These are phyloP conservation scores for Beauveria scarabaeidicola DNA, from an alignment of 2,329 filamentous ascomycete species.

Conservation along the genomic window DNA sequence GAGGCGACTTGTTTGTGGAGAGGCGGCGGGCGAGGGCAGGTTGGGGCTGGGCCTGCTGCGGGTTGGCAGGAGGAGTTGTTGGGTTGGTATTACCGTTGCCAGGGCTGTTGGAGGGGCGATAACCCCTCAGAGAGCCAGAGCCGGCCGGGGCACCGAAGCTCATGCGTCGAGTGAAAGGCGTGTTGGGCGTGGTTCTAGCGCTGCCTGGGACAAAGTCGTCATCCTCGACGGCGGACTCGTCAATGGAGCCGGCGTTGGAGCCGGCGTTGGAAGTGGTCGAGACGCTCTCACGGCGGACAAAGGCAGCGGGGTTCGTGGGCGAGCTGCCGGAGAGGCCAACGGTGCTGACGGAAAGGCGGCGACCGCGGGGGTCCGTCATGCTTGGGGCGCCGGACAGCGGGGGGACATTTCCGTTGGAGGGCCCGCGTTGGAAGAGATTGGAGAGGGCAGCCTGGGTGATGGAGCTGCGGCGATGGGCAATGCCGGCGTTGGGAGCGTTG, in stretches of 20 bases:
- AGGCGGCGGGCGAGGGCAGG: constrained; percentile 21
- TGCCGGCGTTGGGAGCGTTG: constrained; percentile 23
- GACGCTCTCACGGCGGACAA: constrained; percentile 56
- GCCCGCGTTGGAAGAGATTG: constrained; percentile 50
- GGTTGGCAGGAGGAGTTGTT: constrained; percentile 26
- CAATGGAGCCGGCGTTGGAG: constrained; percentile 47
- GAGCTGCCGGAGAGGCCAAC: constrained; percentile 65
- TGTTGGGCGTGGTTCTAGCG: constrained; percentile 52
- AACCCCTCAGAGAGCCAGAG: constrained; percentile 58
- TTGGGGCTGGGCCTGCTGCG: constrained; percentile 13
- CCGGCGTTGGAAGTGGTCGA: constrained; percentile 53
- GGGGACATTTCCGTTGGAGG: constrained; percentile 38
- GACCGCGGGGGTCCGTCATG: constrained; percentile 49
- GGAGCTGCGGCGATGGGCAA: constrained; percentile 43
- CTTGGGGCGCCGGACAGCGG: constrained; percentile 27
- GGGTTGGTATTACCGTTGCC: constrained; percentile 53
- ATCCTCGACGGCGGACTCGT: constrained; percentile 68
- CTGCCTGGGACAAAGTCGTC: constrained; percentile 45
- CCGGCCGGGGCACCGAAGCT: constrained; percentile 76
- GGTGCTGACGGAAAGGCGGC: constrained; percentile 66
- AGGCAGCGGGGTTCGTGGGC: constrained; percentile 46
- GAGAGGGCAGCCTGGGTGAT: constrained; percentile 49
- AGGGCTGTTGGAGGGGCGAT: constrained; percentile 47
- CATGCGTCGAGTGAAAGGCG: constrained; percentile 74
- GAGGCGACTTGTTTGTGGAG: constrained; percentile 24